These are phyloP conservation scores for Hapsidospora chrysogenum DNA, from an alignment of 495 filamentous ascomycete species.

Conservation along the genomic window DNA sequence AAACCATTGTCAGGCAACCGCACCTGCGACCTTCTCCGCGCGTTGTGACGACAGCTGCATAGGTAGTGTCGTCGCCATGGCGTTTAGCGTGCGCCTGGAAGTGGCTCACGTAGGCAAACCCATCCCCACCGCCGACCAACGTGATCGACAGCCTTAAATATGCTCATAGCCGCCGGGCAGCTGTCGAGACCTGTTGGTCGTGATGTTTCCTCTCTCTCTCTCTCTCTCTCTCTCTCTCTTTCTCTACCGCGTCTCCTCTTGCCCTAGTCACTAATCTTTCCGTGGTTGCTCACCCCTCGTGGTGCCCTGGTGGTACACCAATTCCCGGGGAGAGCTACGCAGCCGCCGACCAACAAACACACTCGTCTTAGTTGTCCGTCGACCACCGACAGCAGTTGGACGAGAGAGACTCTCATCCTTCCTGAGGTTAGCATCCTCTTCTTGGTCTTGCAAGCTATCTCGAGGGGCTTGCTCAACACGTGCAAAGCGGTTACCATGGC, in stretches of 20 bases:
- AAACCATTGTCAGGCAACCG: not conserved
- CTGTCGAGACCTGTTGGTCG: not conserved
- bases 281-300: not conserved
- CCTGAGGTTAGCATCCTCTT: not conserved
- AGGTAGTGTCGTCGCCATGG: not conserved
- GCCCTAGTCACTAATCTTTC: no score
- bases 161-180: not conserved
- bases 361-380: not conserved
- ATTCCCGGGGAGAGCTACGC: not conserved
- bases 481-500: slow-evolving; percentile 10
- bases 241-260: no score
- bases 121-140: not conserved
- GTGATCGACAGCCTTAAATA: not conserved
- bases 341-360: not conserved
- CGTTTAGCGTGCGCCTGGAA: not conserved
- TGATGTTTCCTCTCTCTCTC: not conserved
- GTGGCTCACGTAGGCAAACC: not conserved
- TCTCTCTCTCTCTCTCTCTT: not conserved
- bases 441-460: not conserved
- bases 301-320: not conserved
- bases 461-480: not conserved
- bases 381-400: no score
- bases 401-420: not conserved
- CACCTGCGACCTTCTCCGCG: not conserved
- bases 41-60: not conserved